Base-by-base conservation (phyloP, 2,329 filamentous ascomycete genomes). In the Alternaria longipes region DNA sequence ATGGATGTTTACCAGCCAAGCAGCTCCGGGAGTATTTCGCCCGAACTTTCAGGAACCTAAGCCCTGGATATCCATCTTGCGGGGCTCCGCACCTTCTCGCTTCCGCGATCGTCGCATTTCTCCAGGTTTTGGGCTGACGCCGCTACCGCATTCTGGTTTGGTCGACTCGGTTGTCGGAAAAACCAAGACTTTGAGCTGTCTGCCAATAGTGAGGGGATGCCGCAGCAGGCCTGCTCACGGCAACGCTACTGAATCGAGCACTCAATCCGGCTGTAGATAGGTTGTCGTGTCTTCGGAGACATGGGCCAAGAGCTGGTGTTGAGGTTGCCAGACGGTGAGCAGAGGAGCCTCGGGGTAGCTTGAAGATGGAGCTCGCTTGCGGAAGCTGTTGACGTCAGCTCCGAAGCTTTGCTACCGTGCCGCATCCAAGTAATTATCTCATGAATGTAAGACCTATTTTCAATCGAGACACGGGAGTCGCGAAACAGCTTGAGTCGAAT, bases 31-130 rank as follows among this genome's bases (percentile, higher is more conserved):
- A 30, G 41, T 30, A 56, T 59, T 63, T 73, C 64, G 54, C 65
- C 69, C 72, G 71, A 73, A 65, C 53, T 32, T 41, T 55, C 67
- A 70, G 67, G 63, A 67, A 71, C 65, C 50, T 52, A 53, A 58
- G 46, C 57, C 56, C 36, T 50, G 26, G 30, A 59, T 51, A 55
- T 59, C 57, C 57, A 26, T 38, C 42, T 54, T 68, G 71, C 69
- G 69, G 70, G 72, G 70, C 66, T 71, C 66, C 67, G 64, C 67
- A 63, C 32, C 46, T 41, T 26, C 34, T 47, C 22, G 20, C 42
- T 54, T 59, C 50, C 41, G 60, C 50, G 63, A 69, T 68, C 65
- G 60, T 52, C 67, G 32, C 30, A 44, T 64, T 68, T 66, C 66
- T 72, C 66, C 69, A 69, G 66, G 66, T 67, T 57, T 64, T 61